Evolutionary conservation across 73 alveolate genomes (phyloP).

Genomic region (Paramecium pentaurelia): DNA sequence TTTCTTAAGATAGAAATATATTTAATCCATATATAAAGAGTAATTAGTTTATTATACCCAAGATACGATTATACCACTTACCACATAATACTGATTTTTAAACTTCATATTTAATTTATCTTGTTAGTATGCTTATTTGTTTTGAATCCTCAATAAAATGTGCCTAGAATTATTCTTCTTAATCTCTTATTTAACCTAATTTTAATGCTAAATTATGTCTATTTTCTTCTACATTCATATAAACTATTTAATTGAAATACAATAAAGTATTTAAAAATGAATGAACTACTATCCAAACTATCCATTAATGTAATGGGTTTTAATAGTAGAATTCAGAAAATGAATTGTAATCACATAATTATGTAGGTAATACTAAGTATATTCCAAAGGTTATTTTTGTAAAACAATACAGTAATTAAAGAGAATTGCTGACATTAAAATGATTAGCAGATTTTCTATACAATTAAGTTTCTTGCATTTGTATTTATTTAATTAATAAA

Average conservation of each 20-base stretch:
- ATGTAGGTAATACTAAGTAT: neutral
- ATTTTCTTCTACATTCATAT: neutral
- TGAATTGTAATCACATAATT: neutral
- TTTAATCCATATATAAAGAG: neutral
- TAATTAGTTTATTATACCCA: neutral
- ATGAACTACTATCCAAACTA: neutral
- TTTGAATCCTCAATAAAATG: neutral
- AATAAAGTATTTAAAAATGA: neutral
- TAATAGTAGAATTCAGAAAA: neutral
- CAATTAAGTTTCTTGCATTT: slow-evolving; percentile 2
- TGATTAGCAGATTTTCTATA: neutral
- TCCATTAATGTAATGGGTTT: neutral
- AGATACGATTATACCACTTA: neutral
- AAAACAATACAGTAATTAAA: neutral
- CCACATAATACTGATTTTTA: neutral
- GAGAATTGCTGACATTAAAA: neutral
- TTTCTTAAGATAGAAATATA: neutral
- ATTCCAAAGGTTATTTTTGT: neutral
- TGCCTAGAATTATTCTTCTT: neutral
- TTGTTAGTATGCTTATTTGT: neutral
- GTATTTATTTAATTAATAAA: neutral
- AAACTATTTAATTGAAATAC: neutral
- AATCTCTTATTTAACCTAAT: neutral
- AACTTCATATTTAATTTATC: slow-evolving; percentile 27
- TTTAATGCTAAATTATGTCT: neutral